phyloP scores from a whole-genome alignment of 179 eudicot genomes.

The Carnegiea gigantea region DNA sequence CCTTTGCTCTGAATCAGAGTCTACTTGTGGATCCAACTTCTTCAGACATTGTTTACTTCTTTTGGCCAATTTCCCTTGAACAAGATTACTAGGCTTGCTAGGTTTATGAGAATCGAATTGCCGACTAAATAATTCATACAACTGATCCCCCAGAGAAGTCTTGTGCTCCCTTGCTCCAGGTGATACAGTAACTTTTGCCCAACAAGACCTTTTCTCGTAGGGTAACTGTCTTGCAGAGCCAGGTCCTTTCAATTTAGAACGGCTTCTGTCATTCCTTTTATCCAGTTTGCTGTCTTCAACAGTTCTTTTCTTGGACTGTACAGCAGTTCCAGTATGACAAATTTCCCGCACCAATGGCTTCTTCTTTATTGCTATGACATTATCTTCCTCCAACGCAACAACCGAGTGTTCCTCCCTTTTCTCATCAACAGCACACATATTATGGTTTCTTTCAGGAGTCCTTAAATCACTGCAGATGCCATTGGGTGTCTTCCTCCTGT shows the following conservation, averaged over 20 bases:
- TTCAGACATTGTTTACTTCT: background rate
- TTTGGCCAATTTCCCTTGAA: background rate
- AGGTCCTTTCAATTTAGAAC: conserved; percentile 24
- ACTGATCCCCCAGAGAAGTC: background rate
- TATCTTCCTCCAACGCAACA: too few species aligned
- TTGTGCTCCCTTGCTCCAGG: conserved; percentile 15
- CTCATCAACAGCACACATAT: too few species aligned
- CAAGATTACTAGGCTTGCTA: background rate
- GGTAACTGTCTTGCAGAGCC: conserved; percentile 19
- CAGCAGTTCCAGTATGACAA: background rate
- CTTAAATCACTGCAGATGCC: too few species aligned
- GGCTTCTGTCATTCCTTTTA: conserved; percentile 18
- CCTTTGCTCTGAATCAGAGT: conserved; percentile 4
- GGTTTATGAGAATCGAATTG: background rate
- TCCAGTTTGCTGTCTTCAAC: conserved; percentile 19
- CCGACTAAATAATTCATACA: background rate
- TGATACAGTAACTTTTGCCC: conserved; percentile 14
- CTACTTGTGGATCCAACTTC: background rate
- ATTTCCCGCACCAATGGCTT: too few species aligned
- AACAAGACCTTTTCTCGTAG: conserved; percentile 22
- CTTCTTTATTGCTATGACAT: too few species aligned
- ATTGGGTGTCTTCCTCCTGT: too few species aligned
- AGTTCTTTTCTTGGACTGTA: conserved; percentile 28
- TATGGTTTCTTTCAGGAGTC: too few species aligned
- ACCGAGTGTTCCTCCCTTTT: too few species aligned